A percentile compares a stretch with the other conserved stretches of the same genome.
Conservation (phyloP, 2,329 filamentous ascomycete species). For the Chaetomium sp. region DNA sequence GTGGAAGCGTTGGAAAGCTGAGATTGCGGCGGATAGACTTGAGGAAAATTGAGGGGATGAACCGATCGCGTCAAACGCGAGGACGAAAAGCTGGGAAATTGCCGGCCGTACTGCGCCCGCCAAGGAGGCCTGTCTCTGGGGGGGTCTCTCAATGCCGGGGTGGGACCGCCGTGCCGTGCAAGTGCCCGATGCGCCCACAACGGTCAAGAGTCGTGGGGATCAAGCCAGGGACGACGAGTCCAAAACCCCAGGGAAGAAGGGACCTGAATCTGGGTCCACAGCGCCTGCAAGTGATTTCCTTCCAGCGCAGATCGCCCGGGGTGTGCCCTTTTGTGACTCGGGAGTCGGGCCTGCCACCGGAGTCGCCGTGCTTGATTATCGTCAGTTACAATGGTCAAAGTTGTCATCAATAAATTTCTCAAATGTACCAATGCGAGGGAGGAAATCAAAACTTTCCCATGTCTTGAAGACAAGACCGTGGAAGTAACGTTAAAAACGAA, state of each 20-base stretch:
- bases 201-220: not conserved
- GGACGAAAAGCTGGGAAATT: constrained; percentile 10
- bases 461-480: too few relatives aligned
- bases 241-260: too few relatives aligned
- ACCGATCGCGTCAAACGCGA: constrained; percentile 5
- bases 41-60: not conserved
- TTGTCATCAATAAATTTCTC: too few relatives aligned
- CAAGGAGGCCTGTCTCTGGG: too few relatives aligned
- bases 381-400: too few relatives aligned
- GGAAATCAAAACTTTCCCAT: too few relatives aligned
- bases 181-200: not conserved
- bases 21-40: not conserved
- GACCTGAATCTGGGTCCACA: not conserved
- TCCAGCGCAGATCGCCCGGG: constrained; percentile 4
- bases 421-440: too few relatives aligned
- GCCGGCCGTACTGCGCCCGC: not conserved
- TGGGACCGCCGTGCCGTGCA: not conserved
- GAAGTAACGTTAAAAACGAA: too few relatives aligned
- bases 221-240: not conserved
- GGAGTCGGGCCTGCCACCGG: too few relatives aligned
- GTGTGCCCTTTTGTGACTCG: too few relatives aligned
- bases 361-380: too few relatives aligned
- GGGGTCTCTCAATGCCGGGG: not conserved
- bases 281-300: constrained; percentile 10
- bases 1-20: too few relatives aligned